Evolutionary conservation across 768 basidiomycete genomes (phyloP).

Genomic region (Leucocoprinus sp.): DNA sequence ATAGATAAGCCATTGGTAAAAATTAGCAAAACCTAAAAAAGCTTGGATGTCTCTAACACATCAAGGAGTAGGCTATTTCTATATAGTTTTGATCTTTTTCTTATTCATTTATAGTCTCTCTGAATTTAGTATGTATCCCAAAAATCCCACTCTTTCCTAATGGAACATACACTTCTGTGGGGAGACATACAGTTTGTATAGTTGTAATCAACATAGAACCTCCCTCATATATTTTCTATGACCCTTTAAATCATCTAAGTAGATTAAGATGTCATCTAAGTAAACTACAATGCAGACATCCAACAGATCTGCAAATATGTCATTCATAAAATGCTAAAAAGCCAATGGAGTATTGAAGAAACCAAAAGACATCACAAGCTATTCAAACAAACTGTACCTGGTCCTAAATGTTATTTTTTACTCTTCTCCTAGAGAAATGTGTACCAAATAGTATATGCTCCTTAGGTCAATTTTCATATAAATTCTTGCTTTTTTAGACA

Average conservation of each 20-base stretch:
- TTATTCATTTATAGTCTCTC: constrained; percentile 18
- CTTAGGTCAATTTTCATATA: constrained; percentile 27
- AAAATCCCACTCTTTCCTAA: constrained; percentile 22
- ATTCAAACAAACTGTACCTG: constrained; percentile 27
- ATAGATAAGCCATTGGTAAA: neutral
- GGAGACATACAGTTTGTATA: constrained; percentile 20
- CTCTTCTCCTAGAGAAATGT: constrained; percentile 28
- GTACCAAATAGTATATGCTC: constrained; percentile 25
- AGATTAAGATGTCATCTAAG: constrained; percentile 32
- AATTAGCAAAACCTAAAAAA: neutral
- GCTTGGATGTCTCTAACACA: constrained; percentile 21
- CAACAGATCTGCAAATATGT: constrained; percentile 25
- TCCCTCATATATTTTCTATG: constrained; percentile 21
- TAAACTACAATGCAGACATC: constrained; percentile 26
- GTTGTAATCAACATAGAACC: constrained; percentile 24
- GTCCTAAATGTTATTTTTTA: constrained; percentile 28
- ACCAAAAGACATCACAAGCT: constrained; percentile 28
- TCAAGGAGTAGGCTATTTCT: constrained; percentile 26
- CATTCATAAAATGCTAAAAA: constrained; percentile 30
- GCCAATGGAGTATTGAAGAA: constrained; percentile 25
- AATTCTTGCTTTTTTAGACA: constrained; percentile 15
- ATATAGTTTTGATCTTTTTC: constrained; percentile 20
- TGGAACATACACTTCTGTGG: constrained; percentile 29
- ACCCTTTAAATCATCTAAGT: constrained; percentile 18
- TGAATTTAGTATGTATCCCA: constrained; percentile 27